A percentile compares a stretch with the other conserved stretches of the same genome.
These are phyloP conservation scores for Diaporthe velutina DNA, from an alignment of 2,329 filamentous ascomycete genomes.

Conservation along the genomic window DNA sequence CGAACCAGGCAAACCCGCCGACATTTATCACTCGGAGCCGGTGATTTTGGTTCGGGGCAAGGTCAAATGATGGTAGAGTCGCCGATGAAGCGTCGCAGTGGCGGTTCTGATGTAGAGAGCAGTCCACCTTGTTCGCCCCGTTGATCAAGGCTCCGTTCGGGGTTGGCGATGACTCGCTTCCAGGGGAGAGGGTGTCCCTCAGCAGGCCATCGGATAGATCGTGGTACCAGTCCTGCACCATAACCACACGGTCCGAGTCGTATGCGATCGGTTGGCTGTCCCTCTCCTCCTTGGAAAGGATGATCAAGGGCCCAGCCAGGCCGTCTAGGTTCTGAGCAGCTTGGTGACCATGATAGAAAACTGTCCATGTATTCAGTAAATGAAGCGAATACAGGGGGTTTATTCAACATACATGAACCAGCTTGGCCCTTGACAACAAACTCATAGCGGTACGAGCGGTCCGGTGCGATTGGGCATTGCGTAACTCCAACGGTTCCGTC, in stretches of 20 bases:
- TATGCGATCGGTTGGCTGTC: slow-evolving; percentile 65
- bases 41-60: slow-evolving; percentile 70
- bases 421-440: slow-evolving; percentile 45
- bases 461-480: slow-evolving; percentile 72
- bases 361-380: slow-evolving; percentile 38
- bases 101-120: slow-evolving; percentile 52
- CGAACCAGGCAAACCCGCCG: slow-evolving; percentile 79
- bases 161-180: slow-evolving; percentile 56
- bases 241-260: slow-evolving; percentile 70
- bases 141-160: slow-evolving; percentile 62
- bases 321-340: slow-evolving; percentile 75
- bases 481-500: slow-evolving; percentile 73
- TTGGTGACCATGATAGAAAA: slow-evolving; percentile 64
- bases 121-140: slow-evolving; percentile 56
- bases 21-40: slow-evolving; percentile 78
- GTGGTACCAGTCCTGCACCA: slow-evolving; percentile 79
- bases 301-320: slow-evolving; percentile 73
- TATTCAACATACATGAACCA: slow-evolving; percentile 51
- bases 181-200: slow-evolving; percentile 53
- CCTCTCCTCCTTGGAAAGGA: slow-evolving; percentile 69
- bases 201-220: slow-evolving; percentile 58
- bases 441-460: slow-evolving; percentile 67
- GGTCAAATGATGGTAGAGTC: slow-evolving; percentile 55
- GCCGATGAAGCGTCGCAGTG: slow-evolving; percentile 58
- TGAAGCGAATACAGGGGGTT: background rate